Base-by-base conservation (phyloP, 1,139 yeast genomes). In the Taphrina populina region DNA sequence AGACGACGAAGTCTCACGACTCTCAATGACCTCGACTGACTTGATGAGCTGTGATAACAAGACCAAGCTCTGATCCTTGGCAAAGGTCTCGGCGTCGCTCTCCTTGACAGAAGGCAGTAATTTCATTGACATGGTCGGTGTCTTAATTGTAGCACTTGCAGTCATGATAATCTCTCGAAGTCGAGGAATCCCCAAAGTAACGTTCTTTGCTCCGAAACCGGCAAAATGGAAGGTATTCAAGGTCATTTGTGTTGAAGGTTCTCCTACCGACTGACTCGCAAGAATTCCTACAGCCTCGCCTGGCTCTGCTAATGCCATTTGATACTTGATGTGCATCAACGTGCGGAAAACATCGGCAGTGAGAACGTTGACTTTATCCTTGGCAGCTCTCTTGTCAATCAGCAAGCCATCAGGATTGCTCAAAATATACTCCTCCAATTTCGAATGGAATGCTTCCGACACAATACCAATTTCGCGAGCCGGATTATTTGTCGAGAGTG, bases 181-280 rank as follows among this genome's bases (percentile, higher is more conserved):
- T 81, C 99, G 96, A 49, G 99, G 99, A 69, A 94, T 94, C 84
- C 99, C 99, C 68, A 94, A 79, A 0, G 99, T 94, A 64, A 94
- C 99, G 72, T 94, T 94, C 51, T 98, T 98, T 59, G 98, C 99
- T 81, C 99, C 99, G 75, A 94, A 98, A 70, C 99, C 99, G 65
- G 99, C 99, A 68, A 94, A 94, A 76, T 94, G 99, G 95, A 94
- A 94, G 56, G 99, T 94, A 72, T 94, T 94, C 68, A 94, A 80
- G 19, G 99, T 94, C 99, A 94, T 94, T 76, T 94, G 99, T 4
- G 99, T 94, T 3, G 97, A 88, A 52, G 99, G 99, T 73, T 94
- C 99, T 74, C 99, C 99, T 69, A 94, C 84, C 57, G 97, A 90
- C 73, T 94, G 97, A 36, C 97, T 86, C 7, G 98, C 98, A 73